Conservation (phyloP, 164 flowering plant genomes). For the Liquidambar formosana region DNA sequence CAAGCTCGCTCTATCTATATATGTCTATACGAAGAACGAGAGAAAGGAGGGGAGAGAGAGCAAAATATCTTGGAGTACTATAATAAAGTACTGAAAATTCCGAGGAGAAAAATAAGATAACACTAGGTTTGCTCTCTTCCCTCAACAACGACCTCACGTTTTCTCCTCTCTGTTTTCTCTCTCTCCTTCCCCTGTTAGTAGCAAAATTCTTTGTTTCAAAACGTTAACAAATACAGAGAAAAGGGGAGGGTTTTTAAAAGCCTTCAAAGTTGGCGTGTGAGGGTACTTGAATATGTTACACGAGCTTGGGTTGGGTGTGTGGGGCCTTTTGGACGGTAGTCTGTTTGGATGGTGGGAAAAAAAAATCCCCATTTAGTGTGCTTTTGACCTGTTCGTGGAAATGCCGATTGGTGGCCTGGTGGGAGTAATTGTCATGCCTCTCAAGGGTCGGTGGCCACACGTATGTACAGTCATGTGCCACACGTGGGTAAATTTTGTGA, state of each 20-base stretch:
- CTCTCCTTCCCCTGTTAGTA: no score
- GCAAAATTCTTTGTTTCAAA: background rate
- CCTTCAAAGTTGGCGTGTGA: background rate
- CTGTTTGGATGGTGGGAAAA: background rate
- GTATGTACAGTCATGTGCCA: background rate
- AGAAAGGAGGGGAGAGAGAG: no score
- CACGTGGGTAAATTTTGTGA: background rate
- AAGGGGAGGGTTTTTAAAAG: background rate
- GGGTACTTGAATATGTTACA: no score
- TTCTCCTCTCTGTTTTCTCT: background rate
- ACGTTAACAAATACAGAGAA: background rate
- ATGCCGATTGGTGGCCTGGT: background rate
- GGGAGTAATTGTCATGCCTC: background rate
- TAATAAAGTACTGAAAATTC: background rate
- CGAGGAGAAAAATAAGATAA: background rate
- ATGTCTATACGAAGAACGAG: no score
- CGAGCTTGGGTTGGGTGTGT: no score
- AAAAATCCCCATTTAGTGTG: background rate
- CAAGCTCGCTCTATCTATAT: no score
- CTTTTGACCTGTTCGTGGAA: background rate
- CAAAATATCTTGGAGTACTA: no score
- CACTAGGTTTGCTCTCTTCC: background rate
- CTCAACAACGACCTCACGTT: background rate
- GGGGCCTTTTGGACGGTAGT: background rate
- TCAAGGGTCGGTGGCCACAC: background rate